Base-by-base conservation (phyloP, 495 filamentous ascomycete genomes). In the Cudoniella acicularis region DNA sequence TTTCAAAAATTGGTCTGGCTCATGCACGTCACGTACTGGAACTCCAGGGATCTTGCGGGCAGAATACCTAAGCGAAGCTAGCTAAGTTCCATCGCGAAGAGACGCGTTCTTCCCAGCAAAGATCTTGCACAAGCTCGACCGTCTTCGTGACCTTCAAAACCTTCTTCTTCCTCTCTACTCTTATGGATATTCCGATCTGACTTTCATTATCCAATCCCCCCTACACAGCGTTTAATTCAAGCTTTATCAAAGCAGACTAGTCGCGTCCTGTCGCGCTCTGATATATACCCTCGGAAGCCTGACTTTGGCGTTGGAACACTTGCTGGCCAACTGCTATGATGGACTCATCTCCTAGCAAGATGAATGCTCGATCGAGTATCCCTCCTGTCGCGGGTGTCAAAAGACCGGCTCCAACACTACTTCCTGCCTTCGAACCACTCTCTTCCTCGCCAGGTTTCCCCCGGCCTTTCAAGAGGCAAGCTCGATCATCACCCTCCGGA, bases 401-500 rank as follows among this genome's bases (percentile, higher is more conserved):
- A 77, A 86, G 91, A 73, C 83, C 89, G 43, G 87, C 87, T 60
- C 80, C 89, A 17, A 83, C 91, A 56, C 73, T 98, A 49, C 83
- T 98, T 40, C 94, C 94, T 57, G 87, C 94, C 4, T 96, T 98
- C 73, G 94, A 98, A 74, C 94, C 91, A 27, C 79, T 88, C 55
- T 93, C 89, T 51, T 95, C 92, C 11, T 96, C 93, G 26, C 94
- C 92, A 23, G 83, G 78, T 58, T 82, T 93, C 56, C 90, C 91
- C 62, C 81, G 88, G 42, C 83, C 88, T 13, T 75, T 78, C 54
- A 88, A 91, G 77, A 83, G 88, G 70, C 78, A 83, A 69, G 82
- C 84, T 71, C 79, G 83, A 64, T 56, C 52, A 9, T 69, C 72
- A 17, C 70, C 63, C 62, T 73, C 59, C 56, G 72, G 59, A 73